These are phyloP conservation scores for Amphicarpaea edgeworthii DNA, from an alignment of 306 rosid genomes.

Conservation along the genomic window DNA sequence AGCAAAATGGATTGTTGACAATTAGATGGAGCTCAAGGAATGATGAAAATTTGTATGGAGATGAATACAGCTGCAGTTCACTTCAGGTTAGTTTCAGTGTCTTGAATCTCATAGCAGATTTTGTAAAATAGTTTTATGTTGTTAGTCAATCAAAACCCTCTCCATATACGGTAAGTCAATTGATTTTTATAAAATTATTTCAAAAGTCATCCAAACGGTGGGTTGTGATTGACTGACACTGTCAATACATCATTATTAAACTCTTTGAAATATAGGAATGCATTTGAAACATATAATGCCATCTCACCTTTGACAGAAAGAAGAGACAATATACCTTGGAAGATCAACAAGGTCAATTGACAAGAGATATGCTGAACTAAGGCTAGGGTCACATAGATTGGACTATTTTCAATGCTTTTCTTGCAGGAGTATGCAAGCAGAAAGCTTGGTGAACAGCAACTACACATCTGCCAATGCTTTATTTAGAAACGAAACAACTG, in stretches of 20 bases:
- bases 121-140: too few relatives aligned
- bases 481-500: conserved; percentile 44
- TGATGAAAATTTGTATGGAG: conserved; percentile 41
- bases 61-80: conserved; percentile 44
- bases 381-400: conserved; percentile 52
- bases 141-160: too few relatives aligned
- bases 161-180: too few relatives aligned
- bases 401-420: conserved; percentile 57
- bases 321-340: conserved; percentile 38
- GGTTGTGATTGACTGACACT: too few relatives aligned
- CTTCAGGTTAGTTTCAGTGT: conserved; percentile 54
- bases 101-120: conserved; percentile 26
- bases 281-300: conserved; percentile 17
- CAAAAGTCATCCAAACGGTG: too few relatives aligned
- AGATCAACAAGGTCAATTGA: conserved; percentile 48
- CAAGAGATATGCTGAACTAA: conserved; percentile 41
- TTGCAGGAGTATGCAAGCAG: conserved; percentile 56
- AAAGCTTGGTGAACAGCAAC: conserved; percentile 50
- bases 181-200: too few relatives aligned
- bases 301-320: conserved; percentile 51
- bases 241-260: too few relatives aligned
- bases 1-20: conserved; percentile 44
- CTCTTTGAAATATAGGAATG: neutral
- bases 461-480: conserved; percentile 40
- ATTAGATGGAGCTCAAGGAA: conserved; percentile 40